These are phyloP conservation scores for Ophiobolus disseminans DNA, from an alignment of 2,329 filamentous ascomycete species.

Conservation along the genomic window DNA sequence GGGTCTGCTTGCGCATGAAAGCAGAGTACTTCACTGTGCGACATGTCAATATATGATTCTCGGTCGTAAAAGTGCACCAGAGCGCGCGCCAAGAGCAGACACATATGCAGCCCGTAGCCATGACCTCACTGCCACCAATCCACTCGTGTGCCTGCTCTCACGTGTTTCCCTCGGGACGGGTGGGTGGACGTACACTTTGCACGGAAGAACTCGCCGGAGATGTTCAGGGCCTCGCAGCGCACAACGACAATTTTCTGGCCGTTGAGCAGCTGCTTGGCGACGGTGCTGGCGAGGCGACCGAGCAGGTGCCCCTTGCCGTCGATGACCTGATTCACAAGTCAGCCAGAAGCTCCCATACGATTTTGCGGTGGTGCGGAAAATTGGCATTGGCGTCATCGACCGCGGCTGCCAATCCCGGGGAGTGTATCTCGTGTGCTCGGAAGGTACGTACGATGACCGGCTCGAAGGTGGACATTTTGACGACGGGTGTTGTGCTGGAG, in stretches of 20 bases:
- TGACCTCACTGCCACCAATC: slow-evolving; percentile 4
- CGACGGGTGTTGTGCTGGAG: slow-evolving; percentile 41
- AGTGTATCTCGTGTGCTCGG: slow-evolving; percentile 19
- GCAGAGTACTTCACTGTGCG: slow-evolving; percentile 98
- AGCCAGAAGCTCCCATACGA: slow-evolving; percentile 29
- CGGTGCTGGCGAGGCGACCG: slow-evolving; percentile 96
- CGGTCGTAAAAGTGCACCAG: neutral
- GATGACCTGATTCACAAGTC: slow-evolving; percentile 68
- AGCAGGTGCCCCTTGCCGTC: slow-evolving; percentile 99
- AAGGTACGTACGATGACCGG: slow-evolving; percentile 66
- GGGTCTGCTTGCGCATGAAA: slow-evolving; percentile 99
- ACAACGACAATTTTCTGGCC: slow-evolving; percentile 99
- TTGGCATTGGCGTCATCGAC: slow-evolving; percentile 14
- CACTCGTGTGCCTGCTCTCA: slow-evolving; percentile 21
- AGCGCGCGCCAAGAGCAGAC: slow-evolving; percentile 16
- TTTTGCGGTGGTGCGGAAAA: slow-evolving; percentile 8
- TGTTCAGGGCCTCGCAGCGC: slow-evolving; percentile 99
- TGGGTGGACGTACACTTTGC: slow-evolving; percentile 88
- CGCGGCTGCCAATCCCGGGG: slow-evolving; percentile 15
- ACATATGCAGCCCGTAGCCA: slow-evolving; percentile 10
- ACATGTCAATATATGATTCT: slow-evolving; percentile 29
- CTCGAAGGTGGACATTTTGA: slow-evolving; percentile 71
- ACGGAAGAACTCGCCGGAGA: slow-evolving; percentile 99
- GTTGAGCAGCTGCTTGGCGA: slow-evolving; percentile 98
- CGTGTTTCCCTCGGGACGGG: slow-evolving; percentile 19